Base-by-base conservation (phyloP, 2,329 filamentous ascomycete species). In the Cladosporium sp. region DNA sequence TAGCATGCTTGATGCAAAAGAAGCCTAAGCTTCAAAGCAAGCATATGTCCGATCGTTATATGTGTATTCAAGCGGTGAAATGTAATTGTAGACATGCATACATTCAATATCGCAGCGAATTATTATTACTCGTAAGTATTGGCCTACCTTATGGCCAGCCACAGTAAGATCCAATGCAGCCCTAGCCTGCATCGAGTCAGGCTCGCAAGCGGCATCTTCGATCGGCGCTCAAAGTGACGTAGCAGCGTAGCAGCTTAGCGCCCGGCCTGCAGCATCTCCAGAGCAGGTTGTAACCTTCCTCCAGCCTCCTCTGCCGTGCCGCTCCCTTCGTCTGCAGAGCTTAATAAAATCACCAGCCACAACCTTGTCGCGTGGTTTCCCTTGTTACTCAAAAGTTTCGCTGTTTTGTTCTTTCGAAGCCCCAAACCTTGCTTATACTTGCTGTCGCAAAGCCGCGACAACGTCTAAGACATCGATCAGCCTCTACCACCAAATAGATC, bases 261-360 rank as follows among this genome's bases (percentile, higher is more conserved):
- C 43, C 33, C 44, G 35, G 44, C 33, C 35, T 28, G 45, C 33
- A 41, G 31, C 22, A 41, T 37, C 22, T 33, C 45, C 34, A 48
- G 40, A 28, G 22, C 22, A 28, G 22, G 22, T 28, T 5, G 45
- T 40, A 41, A 46, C 44, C 35, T 40, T 22, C 41, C 19, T 44
- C 45, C 45, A 48, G 45, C 45, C 45, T 40, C 45, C 44, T 13
- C 7, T 13, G 22, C 19, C 18, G 35, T 48, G 45, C 35, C 40
- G 45, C 34, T 34, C 22, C 35, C 35, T 37, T 38, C 22, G 22
- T 28, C 4, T 28, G 22, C 22, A 28, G 22, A 41, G 34, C 19
- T 40, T 34, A 38, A 48, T 35, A 48, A 41, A 34, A 48, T 34
- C 40, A 48, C 40, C 45, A 48, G 45, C 45, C 45, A 48, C 45